These are phyloP conservation scores for Arthromyces matolae DNA, from an alignment of 768 basidiomycete genomes.

Conservation along the genomic window DNA sequence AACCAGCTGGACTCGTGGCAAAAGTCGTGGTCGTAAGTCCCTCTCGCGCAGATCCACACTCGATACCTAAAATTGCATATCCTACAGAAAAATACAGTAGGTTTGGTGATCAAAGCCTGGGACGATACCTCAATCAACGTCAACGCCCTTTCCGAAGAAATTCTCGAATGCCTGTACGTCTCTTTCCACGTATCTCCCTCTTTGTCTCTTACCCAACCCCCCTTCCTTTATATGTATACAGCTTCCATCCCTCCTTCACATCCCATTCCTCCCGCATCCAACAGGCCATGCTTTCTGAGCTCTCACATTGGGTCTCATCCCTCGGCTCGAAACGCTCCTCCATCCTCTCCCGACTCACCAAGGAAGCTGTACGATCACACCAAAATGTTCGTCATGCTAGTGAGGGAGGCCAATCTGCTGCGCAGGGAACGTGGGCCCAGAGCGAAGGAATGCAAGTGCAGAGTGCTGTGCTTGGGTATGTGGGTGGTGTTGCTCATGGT, in stretches of 20 bases:
- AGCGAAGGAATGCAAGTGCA: conserved; percentile 48
- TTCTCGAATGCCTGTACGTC: conserved; percentile 62
- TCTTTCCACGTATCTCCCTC: neutral
- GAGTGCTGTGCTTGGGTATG: conserved; percentile 43
- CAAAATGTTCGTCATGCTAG: conserved; percentile 61
- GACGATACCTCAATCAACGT: conserved; percentile 64
- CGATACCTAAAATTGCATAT: neutral
- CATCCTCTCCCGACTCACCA: conserved; percentile 54
- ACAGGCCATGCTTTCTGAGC: conserved; percentile 68
- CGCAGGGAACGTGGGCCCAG: conserved; percentile 47
- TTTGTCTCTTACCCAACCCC: neutral
- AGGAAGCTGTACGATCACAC: conserved; percentile 67
- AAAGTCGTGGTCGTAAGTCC: conserved; percentile 58
- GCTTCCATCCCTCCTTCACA: conserved; percentile 86
- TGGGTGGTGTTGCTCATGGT: conserved; percentile 42
- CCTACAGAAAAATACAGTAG: conserved; percentile 58
- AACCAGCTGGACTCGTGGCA: conserved; percentile 76
- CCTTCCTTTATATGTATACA: conserved; percentile 20
- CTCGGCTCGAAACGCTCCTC: conserved; percentile 46
- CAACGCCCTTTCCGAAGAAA: conserved; percentile 53
- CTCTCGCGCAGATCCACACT: neutral
- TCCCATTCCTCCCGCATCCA: conserved; percentile 61
- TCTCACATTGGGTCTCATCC: conserved; percentile 57
- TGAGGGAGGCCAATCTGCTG: conserved; percentile 43
- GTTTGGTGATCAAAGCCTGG: conserved; percentile 75